Evolutionary conservation across 2,329 filamentous ascomycete species (phyloP).

Genomic region (Nemania diffusa): DNA sequence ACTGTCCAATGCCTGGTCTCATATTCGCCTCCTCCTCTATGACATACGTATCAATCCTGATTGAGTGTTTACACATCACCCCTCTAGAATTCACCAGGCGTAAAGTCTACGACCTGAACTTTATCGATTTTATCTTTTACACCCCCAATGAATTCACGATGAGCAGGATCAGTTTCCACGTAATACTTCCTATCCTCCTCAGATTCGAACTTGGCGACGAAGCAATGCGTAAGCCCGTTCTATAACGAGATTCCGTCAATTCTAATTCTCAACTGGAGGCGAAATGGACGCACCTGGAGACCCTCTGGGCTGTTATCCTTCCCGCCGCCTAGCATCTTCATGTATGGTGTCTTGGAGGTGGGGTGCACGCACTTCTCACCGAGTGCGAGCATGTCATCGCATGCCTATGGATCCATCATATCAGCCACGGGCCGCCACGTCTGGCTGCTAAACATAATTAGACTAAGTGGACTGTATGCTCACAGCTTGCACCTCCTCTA

Average conservation of each 20-base stretch:
- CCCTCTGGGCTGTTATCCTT: constrained; percentile 70
- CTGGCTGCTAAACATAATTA: no score
- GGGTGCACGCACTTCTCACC: constrained; percentile 70
- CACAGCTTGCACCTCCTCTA: constrained; percentile 48
- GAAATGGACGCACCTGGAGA: constrained; percentile 59
- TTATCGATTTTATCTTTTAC: constrained; percentile 60
- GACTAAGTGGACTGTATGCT: constrained; percentile 24
- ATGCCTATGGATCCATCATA: constrained; percentile 43
- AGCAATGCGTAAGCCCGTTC: constrained; percentile 72
- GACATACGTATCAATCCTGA: neutral
- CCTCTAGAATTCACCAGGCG: constrained; percentile 49
- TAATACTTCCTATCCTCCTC: constrained; percentile 75
- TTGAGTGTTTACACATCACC: neutral
- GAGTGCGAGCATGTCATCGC: constrained; percentile 56
- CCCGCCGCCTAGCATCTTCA: constrained; percentile 67
- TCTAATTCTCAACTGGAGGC: neutral
- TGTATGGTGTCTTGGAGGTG: constrained; percentile 65
- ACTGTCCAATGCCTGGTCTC: neutral
- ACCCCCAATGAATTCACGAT: constrained; percentile 66
- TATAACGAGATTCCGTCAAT: constrained; percentile 41
- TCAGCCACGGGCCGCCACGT: constrained; percentile 6
- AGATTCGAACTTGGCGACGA: constrained; percentile 72
- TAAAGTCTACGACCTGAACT: constrained; percentile 68
- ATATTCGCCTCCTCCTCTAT: neutral
- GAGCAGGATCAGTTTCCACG: constrained; percentile 68